Evolutionary conservation across 1,284 basidiomycete genomes (phyloP).

Genomic region (Irpex sp.): DNA sequence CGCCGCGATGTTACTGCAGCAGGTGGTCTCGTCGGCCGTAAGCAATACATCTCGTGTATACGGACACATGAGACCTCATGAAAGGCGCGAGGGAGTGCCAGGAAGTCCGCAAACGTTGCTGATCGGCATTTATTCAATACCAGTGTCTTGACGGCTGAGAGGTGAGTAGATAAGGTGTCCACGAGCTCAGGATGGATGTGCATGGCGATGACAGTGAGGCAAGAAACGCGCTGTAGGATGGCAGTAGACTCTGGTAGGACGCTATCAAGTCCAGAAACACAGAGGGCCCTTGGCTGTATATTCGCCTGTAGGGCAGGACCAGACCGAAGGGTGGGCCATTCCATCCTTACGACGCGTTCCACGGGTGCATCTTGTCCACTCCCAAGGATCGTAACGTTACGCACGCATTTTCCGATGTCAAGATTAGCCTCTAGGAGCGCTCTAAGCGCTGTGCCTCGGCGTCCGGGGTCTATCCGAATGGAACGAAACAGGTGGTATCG

Average conservation of each 20-base stretch:
- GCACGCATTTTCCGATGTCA: conserved; percentile 14
- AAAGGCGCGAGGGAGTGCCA: conserved; percentile 15
- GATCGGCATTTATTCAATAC: conserved; percentile 20
- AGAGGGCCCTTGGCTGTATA: background rate
- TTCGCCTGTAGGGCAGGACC: background rate
- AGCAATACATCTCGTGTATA: conserved; percentile 8
- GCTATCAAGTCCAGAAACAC: conserved; percentile 9
- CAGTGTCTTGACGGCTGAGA: conserved; percentile 12
- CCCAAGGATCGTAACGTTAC: conserved; percentile 19
- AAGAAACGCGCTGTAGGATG: conserved; percentile 8
- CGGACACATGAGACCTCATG: conserved; percentile 4
- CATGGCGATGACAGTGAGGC: conserved; percentile 13
- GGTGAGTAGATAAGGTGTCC: conserved; percentile 10
- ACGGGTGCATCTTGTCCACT: conserved; percentile 5
- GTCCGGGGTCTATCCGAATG: conserved; percentile 16
- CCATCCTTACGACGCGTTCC: conserved; percentile 3
- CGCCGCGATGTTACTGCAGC: background rate
- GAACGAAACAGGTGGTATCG: conserved; percentile 29
- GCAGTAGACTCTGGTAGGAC: conserved; percentile 11
- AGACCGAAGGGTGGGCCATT: conserved; percentile 20
- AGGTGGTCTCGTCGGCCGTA: background rate
- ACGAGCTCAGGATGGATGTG: conserved; percentile 8
- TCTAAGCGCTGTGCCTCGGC: conserved; percentile 16
- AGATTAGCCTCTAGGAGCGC: conserved; percentile 13
- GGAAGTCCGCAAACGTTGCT: conserved; percentile 18